Evolutionary conservation across 2,329 filamentous ascomycete species (phyloP).

Genomic region (Apiospora marii): DNA sequence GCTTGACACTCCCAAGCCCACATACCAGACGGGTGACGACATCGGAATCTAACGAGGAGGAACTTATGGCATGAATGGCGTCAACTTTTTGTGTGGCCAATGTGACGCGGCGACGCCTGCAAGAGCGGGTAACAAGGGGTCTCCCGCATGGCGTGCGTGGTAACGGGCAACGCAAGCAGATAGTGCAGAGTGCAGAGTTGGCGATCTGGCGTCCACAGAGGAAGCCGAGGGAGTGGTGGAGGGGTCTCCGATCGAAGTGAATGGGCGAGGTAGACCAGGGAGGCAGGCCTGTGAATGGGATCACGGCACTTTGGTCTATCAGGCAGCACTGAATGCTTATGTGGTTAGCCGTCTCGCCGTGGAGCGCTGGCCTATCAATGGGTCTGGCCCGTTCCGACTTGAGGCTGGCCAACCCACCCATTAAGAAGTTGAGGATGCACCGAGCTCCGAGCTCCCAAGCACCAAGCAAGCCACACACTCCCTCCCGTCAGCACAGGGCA

Average conservation of each 20-base stretch:
- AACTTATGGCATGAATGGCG: conserved; percentile 23
- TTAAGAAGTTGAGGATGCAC: conserved; percentile 7
- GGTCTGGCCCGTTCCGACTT: conserved; percentile 16
- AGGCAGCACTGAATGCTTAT: conserved; percentile 9
- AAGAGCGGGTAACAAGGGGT: conserved; percentile 52
- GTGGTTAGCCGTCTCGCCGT: conserved; percentile 14
- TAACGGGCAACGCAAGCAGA: conserved; percentile 32
- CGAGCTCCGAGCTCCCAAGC: neutral
- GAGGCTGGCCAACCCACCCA: conserved; percentile 21
- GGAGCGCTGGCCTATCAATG: neutral
- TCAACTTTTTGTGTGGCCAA: conserved; percentile 24
- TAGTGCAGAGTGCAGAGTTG: neutral
- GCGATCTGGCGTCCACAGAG: conserved; percentile 9
- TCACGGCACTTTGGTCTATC: neutral
- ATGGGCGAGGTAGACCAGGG: neutral
- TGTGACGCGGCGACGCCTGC: conserved; percentile 40
- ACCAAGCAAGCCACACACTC: conserved; percentile 20
- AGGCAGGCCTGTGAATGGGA: conserved; percentile 13
- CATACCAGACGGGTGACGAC: neutral
- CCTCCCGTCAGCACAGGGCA: conserved; percentile 20
- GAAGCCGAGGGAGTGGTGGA: neutral
- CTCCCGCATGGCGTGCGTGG: conserved; percentile 40
- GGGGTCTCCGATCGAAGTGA: conserved; percentile 8
- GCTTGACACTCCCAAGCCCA: neutral
- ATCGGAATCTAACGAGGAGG: conserved; percentile 21